phyloP scores from a whole-genome alignment of 176 grass and related monocot species.

The Oropetium thomaeum region DNA sequence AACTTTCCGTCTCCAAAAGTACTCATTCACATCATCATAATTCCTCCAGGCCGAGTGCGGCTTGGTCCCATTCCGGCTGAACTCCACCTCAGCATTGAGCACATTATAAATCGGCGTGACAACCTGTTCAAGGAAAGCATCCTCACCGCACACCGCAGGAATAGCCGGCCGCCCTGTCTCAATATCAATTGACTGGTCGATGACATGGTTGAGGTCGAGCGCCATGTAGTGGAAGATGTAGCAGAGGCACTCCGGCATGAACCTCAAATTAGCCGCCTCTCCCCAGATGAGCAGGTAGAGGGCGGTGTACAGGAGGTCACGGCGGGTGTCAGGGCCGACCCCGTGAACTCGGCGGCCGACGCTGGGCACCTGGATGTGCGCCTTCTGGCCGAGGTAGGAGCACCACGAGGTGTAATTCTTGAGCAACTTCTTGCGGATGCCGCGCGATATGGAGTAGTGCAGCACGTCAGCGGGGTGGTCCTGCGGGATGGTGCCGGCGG shows the following conservation, averaged over 20 bases:
- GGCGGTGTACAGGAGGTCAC: constrained; percentile 70
- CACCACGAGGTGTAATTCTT: constrained; percentile 83
- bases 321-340: constrained; percentile 38
- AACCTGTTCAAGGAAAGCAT: constrained; percentile 67
- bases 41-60: constrained; percentile 92
- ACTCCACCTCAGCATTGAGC: constrained; percentile 53
- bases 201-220: constrained; percentile 68
- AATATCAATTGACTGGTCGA: constrained; percentile 50
- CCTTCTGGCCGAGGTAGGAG: constrained; percentile 65
- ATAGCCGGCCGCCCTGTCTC: constrained; percentile 34
- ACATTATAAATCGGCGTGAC: constrained; percentile 72
- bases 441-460: constrained; percentile 42
- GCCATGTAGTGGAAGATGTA: constrained; percentile 96
- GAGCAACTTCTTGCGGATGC: constrained; percentile 75
- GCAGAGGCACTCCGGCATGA: constrained; percentile 89
- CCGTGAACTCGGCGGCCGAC: background rate
- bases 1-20: constrained; percentile 77
- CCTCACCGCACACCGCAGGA: constrained; percentile 54
- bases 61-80: constrained; percentile 65
- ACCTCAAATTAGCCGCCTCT: constrained; percentile 87
- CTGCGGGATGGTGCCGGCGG: background rate
- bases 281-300: constrained; percentile 96
- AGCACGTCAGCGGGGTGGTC: constrained; percentile 60
- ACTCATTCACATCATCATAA: constrained; percentile 97
- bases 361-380: constrained; percentile 39